These are phyloP conservation scores for Candida nitratophila DNA, from an alignment of 805 yeast species.

Conservation along the genomic window DNA sequence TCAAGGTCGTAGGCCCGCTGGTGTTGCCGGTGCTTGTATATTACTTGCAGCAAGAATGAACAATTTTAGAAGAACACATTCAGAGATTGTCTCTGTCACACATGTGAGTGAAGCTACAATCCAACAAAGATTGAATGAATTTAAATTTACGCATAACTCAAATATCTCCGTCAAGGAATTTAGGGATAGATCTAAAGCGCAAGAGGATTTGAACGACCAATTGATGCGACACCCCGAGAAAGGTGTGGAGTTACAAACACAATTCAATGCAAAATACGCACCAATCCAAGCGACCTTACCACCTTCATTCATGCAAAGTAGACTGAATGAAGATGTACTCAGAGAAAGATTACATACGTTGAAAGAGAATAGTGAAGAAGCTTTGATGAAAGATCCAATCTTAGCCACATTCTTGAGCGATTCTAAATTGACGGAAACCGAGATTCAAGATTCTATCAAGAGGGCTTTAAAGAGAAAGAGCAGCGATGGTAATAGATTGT, in stretches of 20 bases:
- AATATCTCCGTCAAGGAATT: conserved; percentile 66
- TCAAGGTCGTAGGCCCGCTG: conserved; percentile 97
- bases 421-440: conserved; percentile 37
- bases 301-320: conserved; percentile 69
- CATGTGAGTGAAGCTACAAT: conserved; percentile 93
- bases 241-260: no score
- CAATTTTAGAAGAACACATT: conserved; percentile 82
- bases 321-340: conserved; percentile 38
- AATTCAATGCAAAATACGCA: no score
- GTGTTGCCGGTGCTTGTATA: conserved; percentile 95
- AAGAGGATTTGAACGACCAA: conserved; percentile 18
- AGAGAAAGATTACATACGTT: conserved; percentile 13
- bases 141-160: conserved; percentile 71
- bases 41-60: conserved; percentile 95
- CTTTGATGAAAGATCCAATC: conserved; percentile 34
- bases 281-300: conserved; percentile 50
- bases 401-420: conserved; percentile 36
- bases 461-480: conserved; percentile 22
- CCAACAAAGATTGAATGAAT: conserved; percentile 85
- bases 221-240: no score
- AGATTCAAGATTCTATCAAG: conserved; percentile 28
- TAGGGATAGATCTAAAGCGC: conserved; percentile 31
- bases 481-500: conserved; percentile 14
- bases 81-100: conserved; percentile 91
- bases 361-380: conserved; percentile 30